A percentile compares a stretch with the other conserved stretches of the same genome.
Conservation (phyloP, 1,284 basidiomycete species). For the Puccinia triticina region DNA sequence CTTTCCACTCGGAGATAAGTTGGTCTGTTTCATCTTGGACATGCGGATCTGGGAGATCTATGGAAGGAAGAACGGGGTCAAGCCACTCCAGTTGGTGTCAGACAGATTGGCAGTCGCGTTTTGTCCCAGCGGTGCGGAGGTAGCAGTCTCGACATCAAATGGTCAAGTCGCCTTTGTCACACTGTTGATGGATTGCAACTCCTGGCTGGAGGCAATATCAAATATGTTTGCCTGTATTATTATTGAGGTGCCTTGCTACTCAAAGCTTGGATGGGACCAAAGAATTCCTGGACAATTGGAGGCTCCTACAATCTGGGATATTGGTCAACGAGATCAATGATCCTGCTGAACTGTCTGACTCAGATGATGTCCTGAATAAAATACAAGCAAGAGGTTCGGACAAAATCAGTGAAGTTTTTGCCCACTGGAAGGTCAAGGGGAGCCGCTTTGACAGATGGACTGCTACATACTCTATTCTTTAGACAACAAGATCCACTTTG, state of each 20-base stretch:
- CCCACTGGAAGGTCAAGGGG: no score
- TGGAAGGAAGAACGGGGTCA: slow-evolving; percentile 81
- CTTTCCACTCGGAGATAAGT: no score
- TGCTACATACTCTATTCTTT: slow-evolving; percentile 95
- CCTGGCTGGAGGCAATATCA: slow-evolving; percentile 92
- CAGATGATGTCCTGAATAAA: slow-evolving; percentile 83
- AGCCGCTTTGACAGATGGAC: no score
- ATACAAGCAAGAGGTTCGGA: no score
- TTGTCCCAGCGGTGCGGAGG: slow-evolving; percentile 88
- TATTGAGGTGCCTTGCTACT: slow-evolving; percentile 87
- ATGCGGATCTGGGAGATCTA: slow-evolving; percentile 77
- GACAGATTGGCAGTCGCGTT: slow-evolving; percentile 88
- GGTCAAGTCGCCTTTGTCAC: slow-evolving; percentile 92
- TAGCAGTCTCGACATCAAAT: slow-evolving; percentile 85
- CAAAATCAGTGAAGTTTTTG: no score
- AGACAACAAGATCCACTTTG: slow-evolving; percentile 82
- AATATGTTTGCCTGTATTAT: slow-evolving; percentile 95
- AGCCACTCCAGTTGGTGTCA: slow-evolving; percentile 79
- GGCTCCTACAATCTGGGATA: slow-evolving; percentile 64
- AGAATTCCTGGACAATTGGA: slow-evolving; percentile 88
- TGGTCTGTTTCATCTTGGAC: slow-evolving; percentile 79
- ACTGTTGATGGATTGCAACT: slow-evolving; percentile 91
- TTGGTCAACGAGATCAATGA: slow-evolving; percentile 67
- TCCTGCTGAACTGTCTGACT: slow-evolving; percentile 81
- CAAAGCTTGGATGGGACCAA: slow-evolving; percentile 92